These are phyloP conservation scores for Penicillium cataractarum DNA, from an alignment of 495 filamentous ascomycete species.

Conservation along the genomic window DNA sequence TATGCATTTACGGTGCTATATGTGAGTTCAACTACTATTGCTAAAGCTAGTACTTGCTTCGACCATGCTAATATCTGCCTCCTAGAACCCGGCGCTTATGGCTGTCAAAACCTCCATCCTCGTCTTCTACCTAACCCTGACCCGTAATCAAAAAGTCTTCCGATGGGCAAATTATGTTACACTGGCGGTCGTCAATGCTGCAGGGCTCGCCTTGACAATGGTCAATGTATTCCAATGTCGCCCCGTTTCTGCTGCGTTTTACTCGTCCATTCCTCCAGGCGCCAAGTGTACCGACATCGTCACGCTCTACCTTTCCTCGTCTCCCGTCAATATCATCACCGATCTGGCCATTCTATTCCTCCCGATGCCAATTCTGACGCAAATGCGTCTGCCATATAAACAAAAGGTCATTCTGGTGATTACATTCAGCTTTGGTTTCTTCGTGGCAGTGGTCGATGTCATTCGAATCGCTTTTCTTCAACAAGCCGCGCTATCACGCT, in stretches of 20 bases:
- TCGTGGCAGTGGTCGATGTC: slow-evolving; percentile 86
- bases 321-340: slow-evolving; percentile 83
- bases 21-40: slow-evolving; percentile 51
- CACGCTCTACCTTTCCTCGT: slow-evolving; percentile 80
- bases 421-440: slow-evolving; percentile 81
- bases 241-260: slow-evolving; percentile 69
- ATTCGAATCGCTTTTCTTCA: slow-evolving; percentile 89
- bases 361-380: slow-evolving; percentile 85
- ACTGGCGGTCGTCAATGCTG: slow-evolving; percentile 72
- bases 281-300: slow-evolving; percentile 72
- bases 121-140: slow-evolving; percentile 81
- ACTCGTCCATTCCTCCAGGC: slow-evolving; percentile 41
- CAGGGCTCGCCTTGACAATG: slow-evolving; percentile 77
- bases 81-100: slow-evolving; percentile 80
- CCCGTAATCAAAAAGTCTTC: slow-evolving; percentile 73
- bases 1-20: slow-evolving; percentile 87
- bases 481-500: slow-evolving; percentile 57
- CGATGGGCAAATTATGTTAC: slow-evolving; percentile 71
- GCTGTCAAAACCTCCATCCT: slow-evolving; percentile 86
- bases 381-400: slow-evolving; percentile 78
- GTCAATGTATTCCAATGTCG: slow-evolving; percentile 88
- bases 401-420: slow-evolving; percentile 84
- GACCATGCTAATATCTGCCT: slow-evolving; percentile 5
- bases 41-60: background rate
- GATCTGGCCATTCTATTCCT: slow-evolving; percentile 80